Evolutionary conservation across 148 eudicot genomes (phyloP), one percentile per base, ranked within the genome.

Genomic region (Heliosperma pusillum): DNA sequence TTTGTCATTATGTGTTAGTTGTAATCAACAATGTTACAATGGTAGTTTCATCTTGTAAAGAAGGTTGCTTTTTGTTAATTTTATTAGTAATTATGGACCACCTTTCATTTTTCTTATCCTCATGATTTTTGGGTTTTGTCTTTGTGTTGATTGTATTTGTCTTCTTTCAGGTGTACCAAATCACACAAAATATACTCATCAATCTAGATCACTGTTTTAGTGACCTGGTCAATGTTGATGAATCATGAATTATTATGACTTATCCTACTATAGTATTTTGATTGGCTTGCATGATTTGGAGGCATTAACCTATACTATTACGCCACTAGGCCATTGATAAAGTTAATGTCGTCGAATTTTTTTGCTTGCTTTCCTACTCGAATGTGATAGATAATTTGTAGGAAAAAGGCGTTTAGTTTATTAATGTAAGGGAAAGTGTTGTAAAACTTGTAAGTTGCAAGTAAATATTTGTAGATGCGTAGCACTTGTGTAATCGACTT

Each of bases 21-120:
- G 75, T 81, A 73, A 73, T 70, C 80, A 77, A 67, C 74, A 53
- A 61, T 73, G 74, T 72, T 71, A 67, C 74, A 53, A 61, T 73
- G 74, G 76, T 71, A 57, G 47, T 13, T 40, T 52, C 25, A 3
- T 27, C 29, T 69, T 66, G 72, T 33, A 53, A 26, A 63, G 29
- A 30, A 27, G 57, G 30, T 72, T 25, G 26, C 11, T 55, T 70
- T 64, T 7, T 44, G 50, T 36, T 69, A 71, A 15, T 26, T 40
- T 45, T 30, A 68, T 68, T 29, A 66, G 42, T 17, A 56, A 42
- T 69, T n/a, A 63, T 78, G 84, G 83, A 79, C 88, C 88, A 83
- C 86, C 13, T 11, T 22, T 69, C 26, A 42, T 36, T 66, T 69
- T 64, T 62, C 12, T 70, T 30, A 30, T 56, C 56, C 66, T 78